Evolutionary conservation across 2,329 filamentous ascomycete genomes (phyloP).

Genomic region (Meredithiella fracta): DNA sequence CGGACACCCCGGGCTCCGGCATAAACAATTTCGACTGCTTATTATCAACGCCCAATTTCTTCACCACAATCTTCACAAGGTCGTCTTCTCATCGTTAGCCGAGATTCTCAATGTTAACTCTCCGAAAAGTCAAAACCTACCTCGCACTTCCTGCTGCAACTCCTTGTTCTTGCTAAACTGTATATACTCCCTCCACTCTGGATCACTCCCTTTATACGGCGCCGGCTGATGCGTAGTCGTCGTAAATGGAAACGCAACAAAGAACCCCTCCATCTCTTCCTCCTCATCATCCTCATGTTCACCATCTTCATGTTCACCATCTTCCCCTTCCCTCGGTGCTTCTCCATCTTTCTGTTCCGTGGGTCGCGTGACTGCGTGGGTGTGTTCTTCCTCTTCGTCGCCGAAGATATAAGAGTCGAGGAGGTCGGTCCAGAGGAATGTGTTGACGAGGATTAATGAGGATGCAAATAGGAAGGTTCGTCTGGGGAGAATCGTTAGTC

Average conservation of each 20-base stretch:
- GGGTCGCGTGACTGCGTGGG: neutral
- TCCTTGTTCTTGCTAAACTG: slow-evolving; percentile 38
- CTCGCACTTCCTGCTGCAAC: slow-evolving; percentile 30
- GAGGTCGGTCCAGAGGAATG: slow-evolving; percentile 11
- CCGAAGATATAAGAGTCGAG: slow-evolving; percentile 12
- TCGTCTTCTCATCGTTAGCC: slow-evolving; percentile 4
- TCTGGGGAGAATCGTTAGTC: neutral
- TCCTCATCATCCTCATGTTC: slow-evolving; percentile 25
- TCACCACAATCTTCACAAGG: slow-evolving; percentile 8
- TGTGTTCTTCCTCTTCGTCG: slow-evolving; percentile 10
- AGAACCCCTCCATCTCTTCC: slow-evolving; percentile 29
- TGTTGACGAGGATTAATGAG: neutral
- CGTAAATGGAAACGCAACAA: slow-evolving; percentile 47
- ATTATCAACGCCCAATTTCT: slow-evolving; percentile 10
- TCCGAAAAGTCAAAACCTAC: slow-evolving; percentile 16
- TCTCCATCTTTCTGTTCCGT: neutral
- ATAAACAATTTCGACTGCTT: slow-evolving; percentile 12
- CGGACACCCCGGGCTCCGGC: slow-evolving; percentile 6
- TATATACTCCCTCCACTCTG: slow-evolving; percentile 46
- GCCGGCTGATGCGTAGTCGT: slow-evolving; percentile 30
- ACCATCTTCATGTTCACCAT: slow-evolving; percentile 22
- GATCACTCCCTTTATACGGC: slow-evolving; percentile 39
- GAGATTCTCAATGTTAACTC: no score
- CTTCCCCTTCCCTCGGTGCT: slow-evolving; percentile 21
- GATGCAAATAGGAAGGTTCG: slow-evolving; percentile 7